phyloP scores from a whole-genome alignment of 768 basidiomycete species.

The Amanita fuliginea region DNA sequence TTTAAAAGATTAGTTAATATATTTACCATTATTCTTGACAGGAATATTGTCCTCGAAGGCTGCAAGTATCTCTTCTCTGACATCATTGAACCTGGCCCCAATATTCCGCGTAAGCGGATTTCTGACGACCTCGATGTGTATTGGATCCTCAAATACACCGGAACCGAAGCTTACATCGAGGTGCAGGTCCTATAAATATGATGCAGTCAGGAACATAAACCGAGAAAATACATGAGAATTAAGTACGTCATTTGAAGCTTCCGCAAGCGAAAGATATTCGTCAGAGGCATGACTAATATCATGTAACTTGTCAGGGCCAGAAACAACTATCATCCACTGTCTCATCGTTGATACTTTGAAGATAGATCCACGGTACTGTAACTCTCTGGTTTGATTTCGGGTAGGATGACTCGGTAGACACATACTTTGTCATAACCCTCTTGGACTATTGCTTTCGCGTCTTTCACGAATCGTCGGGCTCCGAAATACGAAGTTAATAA shows the following conservation, averaged over 20 bases:
- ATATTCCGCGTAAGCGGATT: conserved; percentile 18
- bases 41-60: conserved; percentile 14
- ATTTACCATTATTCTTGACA: not conserved
- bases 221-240: too few species aligned
- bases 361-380: conserved; percentile 14
- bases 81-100: conserved; percentile 13
- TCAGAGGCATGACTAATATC: too few species aligned
- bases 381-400: not conserved
- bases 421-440: conserved; percentile 22
- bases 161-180: conserved; percentile 22
- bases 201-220: not conserved
- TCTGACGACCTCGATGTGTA: conserved; percentile 13
- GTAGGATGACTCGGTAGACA: not conserved
- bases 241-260: not conserved
- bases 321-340: conserved; percentile 34
- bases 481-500: not conserved
- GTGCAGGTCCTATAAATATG: conserved; percentile 16
- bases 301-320: conserved; percentile 17
- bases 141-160: conserved; percentile 10
- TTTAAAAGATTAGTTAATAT: too few species aligned
- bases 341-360: conserved; percentile 34
- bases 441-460: conserved; percentile 16
- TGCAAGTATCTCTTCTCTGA: conserved; percentile 14
- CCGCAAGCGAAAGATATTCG: too few species aligned
- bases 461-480: conserved; percentile 10